Evolutionary conservation across 2,329 filamentous ascomycete genomes (phyloP).

Genomic region (Aureobasidium sp.): DNA sequence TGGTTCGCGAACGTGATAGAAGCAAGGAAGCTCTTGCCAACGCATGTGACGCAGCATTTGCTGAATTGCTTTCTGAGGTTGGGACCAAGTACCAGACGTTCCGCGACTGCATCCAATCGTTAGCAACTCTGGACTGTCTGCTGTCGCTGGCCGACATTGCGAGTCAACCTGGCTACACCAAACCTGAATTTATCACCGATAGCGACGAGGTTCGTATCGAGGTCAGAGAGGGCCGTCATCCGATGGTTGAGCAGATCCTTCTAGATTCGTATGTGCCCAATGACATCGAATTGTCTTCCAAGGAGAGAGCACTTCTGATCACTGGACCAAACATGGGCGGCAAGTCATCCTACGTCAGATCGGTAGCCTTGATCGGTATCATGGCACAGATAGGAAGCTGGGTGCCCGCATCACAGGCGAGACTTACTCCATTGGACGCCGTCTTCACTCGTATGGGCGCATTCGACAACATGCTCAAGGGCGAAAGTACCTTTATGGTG

Average conservation of each 20-base stretch:
- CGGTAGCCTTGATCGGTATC: constrained; percentile 82
- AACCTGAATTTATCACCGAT: constrained; percentile 52
- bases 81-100: constrained; percentile 80
- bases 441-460: constrained; percentile 96
- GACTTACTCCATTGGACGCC: constrained; percentile 77
- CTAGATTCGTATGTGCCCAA: constrained; percentile 88
- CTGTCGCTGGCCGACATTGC: constrained; percentile 80
- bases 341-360: constrained; percentile 94
- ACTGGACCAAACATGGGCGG: constrained; percentile 99
- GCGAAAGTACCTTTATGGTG: constrained; percentile 97
- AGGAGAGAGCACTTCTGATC: constrained; percentile 70
- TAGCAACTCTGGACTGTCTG: constrained; percentile 84
- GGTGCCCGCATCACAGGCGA: constrained; percentile 70
- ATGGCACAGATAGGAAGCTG: constrained; percentile 94
- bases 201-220: constrained; percentile 60
- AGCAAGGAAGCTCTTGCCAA: constrained; percentile 89
- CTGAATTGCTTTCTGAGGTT: constrained; percentile 63
- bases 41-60: constrained; percentile 81
- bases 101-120: constrained; percentile 77
- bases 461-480: constrained; percentile 89
- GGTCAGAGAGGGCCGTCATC: constrained; percentile 73
- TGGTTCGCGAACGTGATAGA: constrained; percentile 84
- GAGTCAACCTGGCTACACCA: constrained; percentile 77
- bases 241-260: constrained; percentile 89
- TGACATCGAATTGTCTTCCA: constrained; percentile 62